These are phyloP conservation scores for Cavenderia fasciculata DNA, from an alignment of 78 protist genomes.

Conservation along the genomic window DNA sequence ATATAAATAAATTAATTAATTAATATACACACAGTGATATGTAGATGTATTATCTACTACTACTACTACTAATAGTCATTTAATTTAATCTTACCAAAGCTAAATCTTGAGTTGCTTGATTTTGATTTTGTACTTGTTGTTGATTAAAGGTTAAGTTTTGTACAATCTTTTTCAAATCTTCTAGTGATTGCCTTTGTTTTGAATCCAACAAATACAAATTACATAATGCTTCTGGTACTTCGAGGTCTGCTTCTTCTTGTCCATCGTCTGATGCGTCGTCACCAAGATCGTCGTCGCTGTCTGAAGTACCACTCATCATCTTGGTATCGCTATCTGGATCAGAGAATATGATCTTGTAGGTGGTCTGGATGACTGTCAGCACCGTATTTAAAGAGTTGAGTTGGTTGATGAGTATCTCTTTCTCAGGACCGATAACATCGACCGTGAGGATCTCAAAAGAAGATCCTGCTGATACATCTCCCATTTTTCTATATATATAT, in stretches of 20 bases:
- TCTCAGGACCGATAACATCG: conserved; percentile 64
- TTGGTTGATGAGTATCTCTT: conserved; percentile 22
- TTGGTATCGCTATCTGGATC: conserved; percentile 43
- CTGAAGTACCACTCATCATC: conserved; percentile 6
- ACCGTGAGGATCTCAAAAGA: conserved; percentile 17
- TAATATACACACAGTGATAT: neutral
- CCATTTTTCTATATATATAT: no score
- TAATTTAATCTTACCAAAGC: no score
- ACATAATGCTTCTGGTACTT: conserved; percentile 30
- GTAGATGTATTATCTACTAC: neutral
- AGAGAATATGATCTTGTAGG: neutral
- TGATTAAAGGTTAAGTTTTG: neutral
- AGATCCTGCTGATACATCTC: no score
- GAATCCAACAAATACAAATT: conserved; percentile 48
- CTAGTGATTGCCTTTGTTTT: conserved; percentile 25
- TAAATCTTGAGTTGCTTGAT: neutral
- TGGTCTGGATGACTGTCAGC: neutral
- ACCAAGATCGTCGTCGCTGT: conserved; percentile 20
- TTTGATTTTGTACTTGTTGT: neutral
- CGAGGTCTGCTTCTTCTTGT: conserved; percentile 19
- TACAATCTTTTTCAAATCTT: conserved; percentile 15
- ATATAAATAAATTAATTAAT: neutral
- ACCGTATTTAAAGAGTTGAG: conserved; percentile 14
- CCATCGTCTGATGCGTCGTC: conserved; percentile 26
- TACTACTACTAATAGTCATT: neutral